Evolutionary conservation across 768 basidiomycete genomes (phyloP).

Genomic region (Coprinopsis strossmayeri): DNA sequence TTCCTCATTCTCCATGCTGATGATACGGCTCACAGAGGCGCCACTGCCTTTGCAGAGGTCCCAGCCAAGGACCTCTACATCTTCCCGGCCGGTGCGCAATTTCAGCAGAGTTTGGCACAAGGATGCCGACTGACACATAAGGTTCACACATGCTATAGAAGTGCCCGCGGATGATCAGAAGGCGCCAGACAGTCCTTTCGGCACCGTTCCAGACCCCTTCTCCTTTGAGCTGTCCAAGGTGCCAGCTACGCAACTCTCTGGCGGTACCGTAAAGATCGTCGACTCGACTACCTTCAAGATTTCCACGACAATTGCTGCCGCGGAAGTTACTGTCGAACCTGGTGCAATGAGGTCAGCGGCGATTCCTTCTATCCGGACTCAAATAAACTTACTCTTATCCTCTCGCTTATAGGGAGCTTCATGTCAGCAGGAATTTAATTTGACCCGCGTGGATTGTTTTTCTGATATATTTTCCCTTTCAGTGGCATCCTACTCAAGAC

Average conservation of each 20-base stretch:
- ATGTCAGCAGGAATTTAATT: conserved; percentile 30
- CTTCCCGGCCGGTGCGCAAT: conserved; percentile 36
- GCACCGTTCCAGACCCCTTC: conserved; percentile 37
- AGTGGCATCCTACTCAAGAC: conserved; percentile 70
- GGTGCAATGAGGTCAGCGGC: conserved; percentile 55
- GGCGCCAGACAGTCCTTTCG: conserved; percentile 36
- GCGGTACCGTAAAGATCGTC: conserved; percentile 45
- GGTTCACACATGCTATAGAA: conserved; percentile 25
- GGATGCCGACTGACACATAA: too few species aligned
- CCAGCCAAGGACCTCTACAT: conserved; percentile 44
- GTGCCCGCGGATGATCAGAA: conserved; percentile 18
- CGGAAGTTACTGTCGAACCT: conserved; percentile 51
- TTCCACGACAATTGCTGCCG: conserved; percentile 47
- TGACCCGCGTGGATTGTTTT: too few species aligned
- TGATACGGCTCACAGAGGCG: conserved; percentile 15
- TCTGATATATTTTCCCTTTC: not conserved
- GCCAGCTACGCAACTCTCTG: conserved; percentile 33
- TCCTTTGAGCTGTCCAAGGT: conserved; percentile 42
- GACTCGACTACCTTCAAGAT: conserved; percentile 47
- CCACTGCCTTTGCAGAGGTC: conserved; percentile 34
- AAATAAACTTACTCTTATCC: too few species aligned
- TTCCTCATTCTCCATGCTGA: not conserved
- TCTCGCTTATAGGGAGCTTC: conserved; percentile 55
- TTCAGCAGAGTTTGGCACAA: too few species aligned
- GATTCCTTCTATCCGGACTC: too few species aligned